These are phyloP conservation scores for Oryza australiensis DNA, from an alignment of 176 grass and related monocot genomes.

Conservation along the genomic window DNA sequence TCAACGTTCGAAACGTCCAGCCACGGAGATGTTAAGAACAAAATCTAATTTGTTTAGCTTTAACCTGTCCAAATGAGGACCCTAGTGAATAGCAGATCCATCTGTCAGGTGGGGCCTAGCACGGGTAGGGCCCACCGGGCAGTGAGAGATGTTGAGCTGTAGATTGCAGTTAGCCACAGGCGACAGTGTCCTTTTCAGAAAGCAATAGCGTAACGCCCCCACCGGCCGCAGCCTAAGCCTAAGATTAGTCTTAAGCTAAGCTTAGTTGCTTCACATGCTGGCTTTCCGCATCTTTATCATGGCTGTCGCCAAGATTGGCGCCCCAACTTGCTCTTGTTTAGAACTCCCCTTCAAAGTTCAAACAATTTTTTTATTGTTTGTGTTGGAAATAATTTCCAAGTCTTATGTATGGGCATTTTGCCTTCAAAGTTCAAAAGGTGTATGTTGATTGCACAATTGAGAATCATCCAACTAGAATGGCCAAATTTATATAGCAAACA, in stretches of 20 bases:
- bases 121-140: not conserved
- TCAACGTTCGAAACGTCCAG: no score
- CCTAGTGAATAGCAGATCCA: not conserved
- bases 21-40: no score
- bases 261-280: slow-evolving; percentile 15
- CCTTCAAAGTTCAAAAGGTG: not conserved
- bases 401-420: not conserved
- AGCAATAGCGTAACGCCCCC: slow-evolving; percentile 18
- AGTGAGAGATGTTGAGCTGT: not conserved
- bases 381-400: not conserved
- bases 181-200: not conserved
- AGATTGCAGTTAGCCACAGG: not conserved
- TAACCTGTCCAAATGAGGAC: not conserved
- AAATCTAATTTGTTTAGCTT: not conserved
- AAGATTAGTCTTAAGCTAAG: slow-evolving; percentile 3
- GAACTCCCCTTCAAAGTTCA: not conserved
- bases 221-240: not conserved
- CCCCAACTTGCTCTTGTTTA: not conserved
- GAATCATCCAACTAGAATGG: not conserved
- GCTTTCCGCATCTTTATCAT: slow-evolving; percentile 11
- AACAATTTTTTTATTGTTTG: not conserved
- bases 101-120: not conserved
- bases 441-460: not conserved
- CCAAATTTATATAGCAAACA: not conserved
- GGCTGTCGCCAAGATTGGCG: not conserved